Percentiles rank a stretch among this genome's conserved stretches.
phyloP scores from a whole-genome alignment of 2,329 filamentous ascomycete genomes.

The Arthrobotrys conoides region DNA sequence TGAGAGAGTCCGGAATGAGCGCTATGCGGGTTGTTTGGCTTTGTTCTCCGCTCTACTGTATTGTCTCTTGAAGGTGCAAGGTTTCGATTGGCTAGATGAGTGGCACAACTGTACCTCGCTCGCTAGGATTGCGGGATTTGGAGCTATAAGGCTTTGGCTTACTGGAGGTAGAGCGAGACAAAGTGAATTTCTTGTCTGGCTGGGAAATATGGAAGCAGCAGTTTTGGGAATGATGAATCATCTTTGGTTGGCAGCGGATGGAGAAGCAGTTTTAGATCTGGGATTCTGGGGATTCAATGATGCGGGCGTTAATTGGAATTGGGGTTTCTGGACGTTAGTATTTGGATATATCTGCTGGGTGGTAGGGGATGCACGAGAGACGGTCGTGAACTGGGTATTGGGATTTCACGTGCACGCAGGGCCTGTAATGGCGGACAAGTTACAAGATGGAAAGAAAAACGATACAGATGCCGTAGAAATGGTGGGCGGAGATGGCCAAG shows the following conservation, averaged over 20 bases:
- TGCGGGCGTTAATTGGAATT: constrained; percentile 66
- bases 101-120: constrained; percentile 32
- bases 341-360: constrained; percentile 69
- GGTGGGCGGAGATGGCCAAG: not conserved
- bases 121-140: constrained; percentile 25
- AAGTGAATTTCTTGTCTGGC: constrained; percentile 36
- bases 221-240: constrained; percentile 75
- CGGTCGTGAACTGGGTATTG: constrained; percentile 67
- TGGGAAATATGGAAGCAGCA: constrained; percentile 66
- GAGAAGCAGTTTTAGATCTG: constrained; percentile 70
- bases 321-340: constrained; percentile 67
- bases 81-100: not conserved
- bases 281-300: constrained; percentile 64
- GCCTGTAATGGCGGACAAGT: not conserved
- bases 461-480: constrained; percentile 22
- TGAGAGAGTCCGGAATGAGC: not conserved
- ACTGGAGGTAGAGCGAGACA: constrained; percentile 9
- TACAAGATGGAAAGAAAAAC: constrained; percentile 9
- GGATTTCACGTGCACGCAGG: constrained; percentile 1
- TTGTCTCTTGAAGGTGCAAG: not conserved
- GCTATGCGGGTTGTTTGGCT: not conserved
- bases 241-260: constrained; percentile 75
- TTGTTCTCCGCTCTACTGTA: constrained; percentile 3
- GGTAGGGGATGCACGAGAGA: constrained; percentile 66
- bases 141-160: constrained; percentile 1